These are phyloP conservation scores for Suhomyces bribrorum DNA, from an alignment of 1,139 yeast species.

Conservation along the genomic window DNA sequence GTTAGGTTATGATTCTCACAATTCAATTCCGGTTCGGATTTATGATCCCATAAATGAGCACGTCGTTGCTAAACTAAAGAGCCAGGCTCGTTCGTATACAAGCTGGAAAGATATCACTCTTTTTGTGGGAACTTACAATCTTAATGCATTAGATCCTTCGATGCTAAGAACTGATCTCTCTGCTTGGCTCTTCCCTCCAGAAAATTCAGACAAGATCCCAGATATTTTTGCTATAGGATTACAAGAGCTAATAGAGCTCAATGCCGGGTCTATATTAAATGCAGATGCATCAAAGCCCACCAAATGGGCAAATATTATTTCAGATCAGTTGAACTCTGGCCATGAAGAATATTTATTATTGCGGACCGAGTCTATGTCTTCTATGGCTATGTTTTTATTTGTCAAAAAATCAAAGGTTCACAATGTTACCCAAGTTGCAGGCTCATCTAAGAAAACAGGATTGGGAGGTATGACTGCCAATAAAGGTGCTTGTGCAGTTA, in stretches of 20 bases:
- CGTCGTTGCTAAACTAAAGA: slow-evolving; percentile 61
- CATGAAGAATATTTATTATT: slow-evolving; percentile 39
- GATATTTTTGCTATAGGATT: slow-evolving; percentile 86
- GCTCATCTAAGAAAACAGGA: slow-evolving; percentile 83
- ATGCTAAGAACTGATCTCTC: slow-evolving; percentile 55
- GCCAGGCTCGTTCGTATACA: slow-evolving; percentile 58
- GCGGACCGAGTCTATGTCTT: slow-evolving; percentile 47
- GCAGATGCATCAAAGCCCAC: slow-evolving; percentile 65
- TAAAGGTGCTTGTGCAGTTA: slow-evolving; percentile 88
- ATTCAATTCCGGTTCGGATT: slow-evolving; percentile 67
- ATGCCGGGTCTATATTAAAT: slow-evolving; percentile 77
- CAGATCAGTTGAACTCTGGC: slow-evolving; percentile 53
- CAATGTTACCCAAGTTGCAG: slow-evolving; percentile 72
- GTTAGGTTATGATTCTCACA: slow-evolving; percentile 73
- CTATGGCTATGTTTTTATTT: slow-evolving; percentile 55
- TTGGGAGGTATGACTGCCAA: slow-evolving; percentile 91
- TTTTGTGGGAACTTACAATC: slow-evolving; percentile 85
- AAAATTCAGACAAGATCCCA: slow-evolving; percentile 50
- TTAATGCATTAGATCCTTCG: slow-evolving; percentile 68
- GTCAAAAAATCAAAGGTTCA: slow-evolving; percentile 62
- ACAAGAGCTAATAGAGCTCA: slow-evolving; percentile 89
- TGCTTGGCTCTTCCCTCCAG: slow-evolving; percentile 80
- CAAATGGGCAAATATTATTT: slow-evolving; percentile 62
- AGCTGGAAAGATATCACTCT: slow-evolving; percentile 59
- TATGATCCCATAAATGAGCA: slow-evolving; percentile 89